Conservation (phyloP, 23 red algal species). For the Agarophyton chilense region DNA sequence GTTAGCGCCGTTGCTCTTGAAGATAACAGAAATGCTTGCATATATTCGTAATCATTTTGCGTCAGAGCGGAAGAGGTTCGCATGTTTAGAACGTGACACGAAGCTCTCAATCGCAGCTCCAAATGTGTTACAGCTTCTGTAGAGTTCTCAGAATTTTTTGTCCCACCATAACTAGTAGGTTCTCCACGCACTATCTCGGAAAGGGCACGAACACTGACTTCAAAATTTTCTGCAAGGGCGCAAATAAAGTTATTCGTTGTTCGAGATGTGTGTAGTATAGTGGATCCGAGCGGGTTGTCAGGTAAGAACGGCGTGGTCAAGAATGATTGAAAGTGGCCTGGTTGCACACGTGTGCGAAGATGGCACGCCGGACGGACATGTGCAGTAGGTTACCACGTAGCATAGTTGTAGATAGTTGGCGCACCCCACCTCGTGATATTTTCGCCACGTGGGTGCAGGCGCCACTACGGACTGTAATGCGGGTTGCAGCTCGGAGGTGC, state of each 20-base stretch:
- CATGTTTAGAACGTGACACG: constrained; percentile 21
- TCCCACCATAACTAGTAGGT: not conserved
- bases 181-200: not conserved
- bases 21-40: not conserved
- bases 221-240: not conserved
- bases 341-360: no score
- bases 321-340: no score
- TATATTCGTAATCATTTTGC: not conserved
- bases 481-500: no score
- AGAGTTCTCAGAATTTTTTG: not conserved
- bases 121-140: not conserved
- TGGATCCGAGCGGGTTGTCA: no score
- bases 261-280: no score
- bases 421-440: no score
- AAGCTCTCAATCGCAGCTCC: not conserved
- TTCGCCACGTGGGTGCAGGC: no score
- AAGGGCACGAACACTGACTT: not conserved
- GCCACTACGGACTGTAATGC: no score
- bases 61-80: not conserved
- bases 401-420: no score
- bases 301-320: no score
- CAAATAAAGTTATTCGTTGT: constrained; percentile 17
- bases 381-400: no score
- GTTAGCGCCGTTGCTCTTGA: not conserved
- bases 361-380: no score